Percentiles rank a stretch among this genome's conserved stretches.
Evolutionary conservation across 768 basidiomycete genomes (phyloP).

Genomic region (Suillus bovinus): DNA sequence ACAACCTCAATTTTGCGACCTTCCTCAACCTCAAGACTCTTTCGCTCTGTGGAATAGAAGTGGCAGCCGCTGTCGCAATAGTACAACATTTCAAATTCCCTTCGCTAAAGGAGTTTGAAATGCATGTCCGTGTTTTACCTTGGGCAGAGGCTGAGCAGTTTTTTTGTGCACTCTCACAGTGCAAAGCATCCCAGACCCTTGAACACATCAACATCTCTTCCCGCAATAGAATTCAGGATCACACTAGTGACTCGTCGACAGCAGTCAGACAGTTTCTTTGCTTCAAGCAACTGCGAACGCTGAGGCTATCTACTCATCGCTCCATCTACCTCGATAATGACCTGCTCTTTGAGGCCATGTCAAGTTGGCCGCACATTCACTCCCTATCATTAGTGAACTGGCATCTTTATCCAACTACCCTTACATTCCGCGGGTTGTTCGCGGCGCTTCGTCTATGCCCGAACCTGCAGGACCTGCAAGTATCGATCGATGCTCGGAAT

Average conservation of each 20-base stretch:
- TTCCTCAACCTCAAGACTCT: not conserved
- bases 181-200: constrained; percentile 3
- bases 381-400: not conserved
- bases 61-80: not conserved
- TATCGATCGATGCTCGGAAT: not conserved
- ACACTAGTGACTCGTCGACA: not conserved
- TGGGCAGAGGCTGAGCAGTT: not conserved
- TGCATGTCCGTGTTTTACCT: not conserved
- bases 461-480: not conserved
- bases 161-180: not conserved
- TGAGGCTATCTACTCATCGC: not conserved
- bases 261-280: not conserved
- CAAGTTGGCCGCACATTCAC: not conserved
- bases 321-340: not conserved
- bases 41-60: not conserved
- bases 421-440: constrained; percentile 1
- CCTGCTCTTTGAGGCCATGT: constrained; percentile 1
- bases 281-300: not conserved
- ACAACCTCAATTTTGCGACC: not conserved
- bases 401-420: not conserved
- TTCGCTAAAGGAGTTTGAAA: not conserved
- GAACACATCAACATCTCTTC: not conserved
- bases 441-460: not conserved
- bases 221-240: not conserved
- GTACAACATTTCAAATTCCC: not conserved